Conservation (phyloP, 2,329 filamentous ascomycete species). For the Xylaria arbuscula region DNA sequence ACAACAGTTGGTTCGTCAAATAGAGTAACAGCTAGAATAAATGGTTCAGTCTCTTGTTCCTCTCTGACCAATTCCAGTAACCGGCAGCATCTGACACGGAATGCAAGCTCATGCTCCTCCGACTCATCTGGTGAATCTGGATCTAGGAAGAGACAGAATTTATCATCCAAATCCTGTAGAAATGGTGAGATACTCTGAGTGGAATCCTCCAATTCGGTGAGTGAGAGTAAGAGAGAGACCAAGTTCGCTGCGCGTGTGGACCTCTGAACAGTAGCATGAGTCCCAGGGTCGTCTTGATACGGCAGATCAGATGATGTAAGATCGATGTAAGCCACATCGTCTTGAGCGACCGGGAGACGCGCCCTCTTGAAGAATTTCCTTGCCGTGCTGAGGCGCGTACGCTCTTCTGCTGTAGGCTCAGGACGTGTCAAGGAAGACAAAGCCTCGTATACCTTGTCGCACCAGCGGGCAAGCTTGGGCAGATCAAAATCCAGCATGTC, state of each 20-base stretch:
- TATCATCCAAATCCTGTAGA: slow-evolving; percentile 43
- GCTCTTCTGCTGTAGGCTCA: slow-evolving; percentile 33
- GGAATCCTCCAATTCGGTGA: slow-evolving; percentile 36
- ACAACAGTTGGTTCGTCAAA: slow-evolving; percentile 42
- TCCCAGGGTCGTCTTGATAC: slow-evolving; percentile 33
- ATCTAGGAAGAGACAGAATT: slow-evolving; percentile 41
- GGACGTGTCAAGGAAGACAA: slow-evolving; percentile 34
- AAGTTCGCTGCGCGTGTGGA: slow-evolving; percentile 43
- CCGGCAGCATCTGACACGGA: slow-evolving; percentile 42
- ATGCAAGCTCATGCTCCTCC: slow-evolving; percentile 40
- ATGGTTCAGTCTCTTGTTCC: slow-evolving; percentile 29
- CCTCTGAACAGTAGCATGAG: slow-evolving; percentile 31
- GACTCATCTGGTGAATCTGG: slow-evolving; percentile 3
- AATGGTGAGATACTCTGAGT: slow-evolving; percentile 30
- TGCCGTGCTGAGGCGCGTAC: slow-evolving; percentile 32
- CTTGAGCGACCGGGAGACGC: slow-evolving; percentile 37
- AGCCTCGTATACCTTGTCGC: slow-evolving; percentile 36
- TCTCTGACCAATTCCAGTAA: slow-evolving; percentile 39
- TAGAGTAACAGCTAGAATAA: slow-evolving; percentile 39
- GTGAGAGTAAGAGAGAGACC: slow-evolving; percentile 42
- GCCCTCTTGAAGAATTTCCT: slow-evolving; percentile 39
- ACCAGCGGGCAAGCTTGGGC: slow-evolving; percentile 45
- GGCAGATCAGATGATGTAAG: slow-evolving; percentile 33
- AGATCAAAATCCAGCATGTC: slow-evolving; percentile 47
- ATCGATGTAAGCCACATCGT: slow-evolving; percentile 37